Evolutionary conservation across 2,329 filamentous ascomycete species (phyloP), one percentile per base, ranked within the genome.

Genomic region (Domatiomyces globalis): DNA sequence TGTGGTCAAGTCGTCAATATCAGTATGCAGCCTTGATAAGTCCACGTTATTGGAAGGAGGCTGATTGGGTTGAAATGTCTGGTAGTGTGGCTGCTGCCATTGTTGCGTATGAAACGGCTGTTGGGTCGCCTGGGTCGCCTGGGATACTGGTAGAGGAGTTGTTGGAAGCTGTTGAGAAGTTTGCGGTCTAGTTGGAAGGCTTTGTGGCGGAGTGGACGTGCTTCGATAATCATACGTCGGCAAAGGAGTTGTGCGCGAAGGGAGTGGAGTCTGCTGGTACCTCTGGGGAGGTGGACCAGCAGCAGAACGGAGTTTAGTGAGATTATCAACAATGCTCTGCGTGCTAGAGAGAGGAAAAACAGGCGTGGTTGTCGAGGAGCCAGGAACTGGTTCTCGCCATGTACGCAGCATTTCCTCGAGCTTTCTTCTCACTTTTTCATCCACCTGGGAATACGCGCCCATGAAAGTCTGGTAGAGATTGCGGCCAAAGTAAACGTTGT

Each of bases 331-430:
- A 60, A 98, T 96, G 44, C 87, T 86, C 49, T 85, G 80, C 44
- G 90, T 94, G 53, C 89, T 80, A 52, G 96, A 88, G 42, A 81
- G 77, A 25, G 87, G 80, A 64, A 98, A 98, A 49, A 98, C 90
- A 6, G 92, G 89, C 56, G 87, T 80, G n/a, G 83, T 83, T 62
- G 95, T 90, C 65, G 94, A 80, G 12, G 92, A 95, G 47, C 90
- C 92, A 1, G 90, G 88, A 12, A 96, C 88, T 1, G 92, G 87
- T 63, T 95, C 87, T 69, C 95, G 96, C 92, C 92, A 98, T 0
- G 92, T 98, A 68, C 86, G 88, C 60, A 98, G 75, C 84, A 98
- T 90, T 68, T 94, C 89, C 65, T 96, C 92, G 79, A 98, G 85
- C 68, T 94, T 94, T 60, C 83, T 83, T 57, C 92, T 81, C 19